Base-by-base conservation (phyloP, 192 early-diverging fungal species). In the Geosiphon pyriformis region DNA sequence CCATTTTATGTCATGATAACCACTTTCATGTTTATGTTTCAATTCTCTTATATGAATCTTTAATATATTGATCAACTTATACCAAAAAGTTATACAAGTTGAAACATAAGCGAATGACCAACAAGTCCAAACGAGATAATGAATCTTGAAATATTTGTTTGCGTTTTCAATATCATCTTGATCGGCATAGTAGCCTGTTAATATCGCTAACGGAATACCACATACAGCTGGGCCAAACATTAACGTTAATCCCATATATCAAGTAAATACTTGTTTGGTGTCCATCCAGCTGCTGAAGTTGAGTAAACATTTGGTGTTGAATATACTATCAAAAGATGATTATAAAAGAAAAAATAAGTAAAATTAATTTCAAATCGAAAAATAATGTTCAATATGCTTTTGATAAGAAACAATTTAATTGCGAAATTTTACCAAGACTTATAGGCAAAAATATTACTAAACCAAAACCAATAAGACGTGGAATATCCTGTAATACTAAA, bases 1-100 rank as follows among this genome's bases (percentile, higher is more conserved):
- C 59, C 59, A 61, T 18, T 57, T 18, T 48, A 32, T 42, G 20
- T 27, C n/a, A n/a, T n/a, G n/a, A n/a, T n/a, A n/a, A n/a, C n/a
- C n/a, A n/a, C n/a, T n/a, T n/a, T n/a, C n/a, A n/a, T n/a, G n/a
- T n/a, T n/a, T n/a, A n/a, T n/a, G n/a, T 17, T 25, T 61, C 18
- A 8, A 22, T 27, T 37, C 11, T 42, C 23, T 37, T n/a, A 57
- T 57, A 46, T 61, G 60, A 4, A 23, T n/a, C 12, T 61, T 61
- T 48, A 61, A 48, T 8, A 61, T 46, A 2, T 0, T 46, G 2
- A 27, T 61, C 12, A 61, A 48, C 17, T 46, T 61, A 29, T 46
- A 61, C 60, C 60, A 61, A 37, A 61, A 27, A n/a, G 46, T 61
- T 3, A 37, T 27, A n/a, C n/a, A n/a, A 37, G 33, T 17, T 22